phyloP scores from a whole-genome alignment of 345 rosid species.

The Eucalyptus curtisii region DNA sequence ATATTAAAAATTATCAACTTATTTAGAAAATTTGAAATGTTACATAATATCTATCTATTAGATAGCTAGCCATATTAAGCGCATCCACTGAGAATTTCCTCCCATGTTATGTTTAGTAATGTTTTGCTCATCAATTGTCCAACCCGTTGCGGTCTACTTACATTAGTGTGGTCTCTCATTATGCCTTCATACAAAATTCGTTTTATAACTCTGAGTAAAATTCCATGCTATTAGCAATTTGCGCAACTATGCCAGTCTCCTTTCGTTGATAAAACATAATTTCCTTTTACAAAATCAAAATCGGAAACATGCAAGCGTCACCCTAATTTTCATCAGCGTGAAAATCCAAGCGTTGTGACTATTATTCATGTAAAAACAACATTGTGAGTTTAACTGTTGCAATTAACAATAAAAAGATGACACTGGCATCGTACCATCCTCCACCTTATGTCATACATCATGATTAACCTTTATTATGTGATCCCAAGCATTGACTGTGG shows the following conservation, averaged over 20 bases:
- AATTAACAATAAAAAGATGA: background rate
- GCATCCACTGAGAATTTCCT: background rate
- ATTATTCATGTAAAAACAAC: background rate
- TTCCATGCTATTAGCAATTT: background rate
- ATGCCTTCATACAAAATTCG: background rate
- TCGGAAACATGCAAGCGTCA: background rate
- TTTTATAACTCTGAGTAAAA: background rate
- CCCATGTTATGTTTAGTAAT: background rate
- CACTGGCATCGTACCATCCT: background rate
- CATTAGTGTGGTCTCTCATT: background rate
- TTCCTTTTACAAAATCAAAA: background rate
- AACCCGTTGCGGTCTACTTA: background rate
- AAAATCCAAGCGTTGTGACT: background rate
- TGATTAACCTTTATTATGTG: background rate
- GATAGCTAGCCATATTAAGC: background rate
- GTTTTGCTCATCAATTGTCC: background rate
- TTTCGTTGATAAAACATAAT: background rate
- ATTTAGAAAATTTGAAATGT: too few relatives aligned
- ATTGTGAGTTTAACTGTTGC: background rate
- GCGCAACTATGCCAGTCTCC: background rate
- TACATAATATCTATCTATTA: too few relatives aligned
- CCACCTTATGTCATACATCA: background rate
- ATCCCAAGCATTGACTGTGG: background rate
- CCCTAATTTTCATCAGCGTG: background rate
- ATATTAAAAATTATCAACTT: too few relatives aligned